Evolutionary conservation across 805 yeast species (phyloP), one percentile per base, ranked within the genome.

Genomic region (Isabelozyma gotoi): DNA sequence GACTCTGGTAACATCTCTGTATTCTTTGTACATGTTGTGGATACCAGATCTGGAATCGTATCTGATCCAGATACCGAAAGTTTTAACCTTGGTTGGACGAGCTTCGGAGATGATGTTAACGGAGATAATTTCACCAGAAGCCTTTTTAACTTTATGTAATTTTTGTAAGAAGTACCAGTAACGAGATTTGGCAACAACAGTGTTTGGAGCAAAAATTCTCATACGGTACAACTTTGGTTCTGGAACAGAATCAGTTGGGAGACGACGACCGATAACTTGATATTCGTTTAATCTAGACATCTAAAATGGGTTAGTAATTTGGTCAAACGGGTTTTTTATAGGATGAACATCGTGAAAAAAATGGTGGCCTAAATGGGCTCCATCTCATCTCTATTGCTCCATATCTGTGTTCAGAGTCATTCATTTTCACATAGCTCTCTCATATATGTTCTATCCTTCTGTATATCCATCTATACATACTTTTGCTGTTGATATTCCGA

Each of bases 11-110:
- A 92, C 96, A 68, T 92, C 99, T 80, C 99, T 90, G 94, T 89
- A 88, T 83, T 94, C 99, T 85, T 94, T 94, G 97, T 94, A 94
- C 97, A 94, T 94, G 95, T 94, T 94, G 96, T 94, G 99, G 70
- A 96, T 91, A 82, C 99, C 99, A 62, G 99, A 94, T 87, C 99
- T 95, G 60, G 99, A 94, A 75, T 94, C 99, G 88, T 94, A 94
- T 84, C 99, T 91, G 76, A 94, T 87, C 99, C 99, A 94, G 81
- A 94, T 76, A 82, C 97, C 99, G 74, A 91, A 94, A 88, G 91
- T 94, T 91, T 94, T 94, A 71, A 94, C 98, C 84, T 88, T 91
- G 79, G 96, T 88, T 78, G 99, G 98, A 82, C 82, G 88, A 73
- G 90, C 79, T 82, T 94, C 99, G 71, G 85, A 71, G 74, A 94